phyloP scores from a whole-genome alignment of 1,284 basidiomycete species.

The Ganoderma meredithae region DNA sequence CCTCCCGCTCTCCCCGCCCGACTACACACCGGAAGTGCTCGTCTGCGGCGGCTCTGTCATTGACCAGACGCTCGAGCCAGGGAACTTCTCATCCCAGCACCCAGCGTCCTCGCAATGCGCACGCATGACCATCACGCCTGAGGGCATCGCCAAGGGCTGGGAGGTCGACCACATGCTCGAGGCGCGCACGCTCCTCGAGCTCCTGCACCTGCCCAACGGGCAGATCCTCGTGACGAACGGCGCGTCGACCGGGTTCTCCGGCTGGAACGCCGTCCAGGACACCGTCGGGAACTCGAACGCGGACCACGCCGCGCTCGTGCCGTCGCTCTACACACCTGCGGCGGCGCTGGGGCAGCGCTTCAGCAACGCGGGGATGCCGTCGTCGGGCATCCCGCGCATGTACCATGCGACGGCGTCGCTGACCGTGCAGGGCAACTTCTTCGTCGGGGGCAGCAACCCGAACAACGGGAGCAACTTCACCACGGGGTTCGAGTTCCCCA shows the following conservation, averaged over 20 bases:
- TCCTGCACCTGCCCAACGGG: slow-evolving; percentile 59
- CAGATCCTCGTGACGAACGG: slow-evolving; percentile 58
- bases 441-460: slow-evolving; percentile 59
- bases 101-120: slow-evolving; percentile 52
- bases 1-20: slow-evolving; percentile 52
- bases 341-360: slow-evolving; percentile 55
- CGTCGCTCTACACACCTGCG: slow-evolving; percentile 57
- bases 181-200: slow-evolving; percentile 52
- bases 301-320: slow-evolving; percentile 51
- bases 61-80: slow-evolving; percentile 37
- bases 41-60: slow-evolving; percentile 53
- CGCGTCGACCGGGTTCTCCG: slow-evolving; percentile 52
- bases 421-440: slow-evolving; percentile 50
- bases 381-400: slow-evolving; percentile 50
- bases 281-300: slow-evolving; percentile 51
- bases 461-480: slow-evolving; percentile 42
- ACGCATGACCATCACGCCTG: slow-evolving; percentile 34
- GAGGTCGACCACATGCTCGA: slow-evolving; percentile 35
- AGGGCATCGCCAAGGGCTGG: slow-evolving; percentile 34
- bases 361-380: slow-evolving; percentile 52
- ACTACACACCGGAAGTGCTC: slow-evolving; percentile 55
- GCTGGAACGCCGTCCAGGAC: slow-evolving; percentile 43
- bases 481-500: slow-evolving; percentile 37
- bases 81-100: slow-evolving; percentile 45
- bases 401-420: slow-evolving; percentile 53